phyloP scores from a whole-genome alignment of 164 flowering plant species.

The Magnolia officinalis region DNA sequence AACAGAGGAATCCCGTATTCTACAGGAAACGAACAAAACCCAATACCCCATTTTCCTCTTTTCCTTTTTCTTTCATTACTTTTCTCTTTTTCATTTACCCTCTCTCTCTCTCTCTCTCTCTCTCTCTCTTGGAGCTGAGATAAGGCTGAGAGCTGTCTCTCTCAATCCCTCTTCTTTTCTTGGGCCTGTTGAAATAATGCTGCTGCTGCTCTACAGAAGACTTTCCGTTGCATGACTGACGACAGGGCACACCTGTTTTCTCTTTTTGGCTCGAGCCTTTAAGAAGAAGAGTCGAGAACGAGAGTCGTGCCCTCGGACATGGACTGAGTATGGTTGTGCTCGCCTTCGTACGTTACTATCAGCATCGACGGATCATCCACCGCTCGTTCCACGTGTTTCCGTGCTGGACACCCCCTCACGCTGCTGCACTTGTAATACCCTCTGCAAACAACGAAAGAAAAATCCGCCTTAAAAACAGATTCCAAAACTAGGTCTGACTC shows the following conservation, averaged over 20 bases:
- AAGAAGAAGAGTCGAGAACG: conserved; percentile 4
- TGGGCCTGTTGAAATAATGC: too few relatives aligned
- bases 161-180: background rate
- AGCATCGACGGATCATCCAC: conserved; percentile 79
- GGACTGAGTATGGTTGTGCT: conserved; percentile 68
- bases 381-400: conserved; percentile 92
- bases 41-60: background rate
- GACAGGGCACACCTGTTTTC: background rate
- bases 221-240: background rate
- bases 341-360: conserved; percentile 89
- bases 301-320: conserved; percentile 34
- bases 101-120: too few relatives aligned
- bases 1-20: conserved; percentile 10
- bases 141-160: background rate
- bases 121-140: background rate
- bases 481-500: background rate
- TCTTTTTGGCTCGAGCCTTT: background rate
- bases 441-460: conserved; percentile 30
- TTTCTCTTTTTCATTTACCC: too few relatives aligned
- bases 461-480: background rate
- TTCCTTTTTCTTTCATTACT: background rate
- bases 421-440: conserved; percentile 96
- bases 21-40: conserved; percentile 19
- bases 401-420: conserved; percentile 86
- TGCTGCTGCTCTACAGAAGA: background rate